phyloP scores from a whole-genome alignment of 208 protist species.

The Wallacemonas sp. region DNA sequence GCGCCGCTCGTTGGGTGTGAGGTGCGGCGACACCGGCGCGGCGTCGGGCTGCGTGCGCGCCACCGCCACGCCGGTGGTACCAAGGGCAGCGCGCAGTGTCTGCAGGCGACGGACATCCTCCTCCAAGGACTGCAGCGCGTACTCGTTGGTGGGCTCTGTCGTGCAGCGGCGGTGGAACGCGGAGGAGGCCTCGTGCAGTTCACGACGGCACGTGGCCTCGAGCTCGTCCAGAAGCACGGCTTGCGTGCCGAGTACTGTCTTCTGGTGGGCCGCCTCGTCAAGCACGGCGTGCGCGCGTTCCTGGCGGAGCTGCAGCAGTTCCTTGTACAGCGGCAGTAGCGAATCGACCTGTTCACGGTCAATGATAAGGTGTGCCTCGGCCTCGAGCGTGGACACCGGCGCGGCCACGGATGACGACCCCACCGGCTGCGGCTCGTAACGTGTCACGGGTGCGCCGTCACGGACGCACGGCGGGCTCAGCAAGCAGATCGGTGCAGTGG shows the following conservation, averaged over 20 bases:
- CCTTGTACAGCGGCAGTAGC: constrained; percentile 55
- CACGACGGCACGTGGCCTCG: constrained; percentile 8
- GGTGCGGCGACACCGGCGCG: neutral
- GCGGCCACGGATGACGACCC: neutral
- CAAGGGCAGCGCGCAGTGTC: neutral
- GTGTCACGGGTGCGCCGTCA: neutral
- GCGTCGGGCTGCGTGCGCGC: too few species aligned
- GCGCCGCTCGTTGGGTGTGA: constrained; percentile 5
- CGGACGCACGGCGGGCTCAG: neutral
- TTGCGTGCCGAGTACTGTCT: constrained; percentile 16
- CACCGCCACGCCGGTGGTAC: too few species aligned
- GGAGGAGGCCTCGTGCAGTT: neutral
- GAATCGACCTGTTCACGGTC: constrained; percentile 38
- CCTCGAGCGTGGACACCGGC: constrained; percentile 14
- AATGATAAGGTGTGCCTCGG: constrained; percentile 47
- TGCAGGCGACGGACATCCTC: neutral
- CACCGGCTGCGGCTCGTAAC: neutral
- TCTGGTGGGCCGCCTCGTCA: constrained; percentile 16
- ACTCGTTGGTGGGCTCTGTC: neutral
- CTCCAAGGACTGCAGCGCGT: neutral
- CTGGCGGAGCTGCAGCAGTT: constrained; percentile 48
- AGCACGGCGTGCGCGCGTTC: constrained; percentile 20
- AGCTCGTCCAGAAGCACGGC: constrained; percentile 25
- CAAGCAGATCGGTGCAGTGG: constrained; percentile 1
- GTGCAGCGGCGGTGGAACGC: neutral